Conservation (phyloP, 2,329 filamentous ascomycete genomes). For the Paracoccidioides brasiliensis region DNA sequence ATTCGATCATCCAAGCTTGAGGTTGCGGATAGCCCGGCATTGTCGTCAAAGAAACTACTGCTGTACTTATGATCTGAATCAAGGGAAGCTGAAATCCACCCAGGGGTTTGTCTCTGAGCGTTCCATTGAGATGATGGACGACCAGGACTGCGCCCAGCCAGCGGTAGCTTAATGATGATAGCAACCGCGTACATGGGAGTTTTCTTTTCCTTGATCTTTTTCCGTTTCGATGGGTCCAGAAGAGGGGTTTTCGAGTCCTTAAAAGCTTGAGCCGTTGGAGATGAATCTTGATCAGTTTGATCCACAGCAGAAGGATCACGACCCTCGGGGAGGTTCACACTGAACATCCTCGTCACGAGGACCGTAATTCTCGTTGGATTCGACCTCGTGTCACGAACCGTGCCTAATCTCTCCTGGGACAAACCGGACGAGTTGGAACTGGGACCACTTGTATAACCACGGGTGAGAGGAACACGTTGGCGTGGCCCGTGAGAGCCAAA, state of each 20-base stretch:
- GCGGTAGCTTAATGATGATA: conserved; percentile 42
- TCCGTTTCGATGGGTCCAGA: conserved; percentile 27
- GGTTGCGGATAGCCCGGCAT: conserved; percentile 33
- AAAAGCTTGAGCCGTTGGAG: conserved; percentile 22
- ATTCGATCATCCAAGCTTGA: conserved; percentile 41
- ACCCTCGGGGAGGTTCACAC: conserved; percentile 40
- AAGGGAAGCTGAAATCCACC: conserved; percentile 26
- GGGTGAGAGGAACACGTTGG: conserved; percentile 23
- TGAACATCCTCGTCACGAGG: conserved; percentile 46
- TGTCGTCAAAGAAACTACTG: conserved; percentile 26
- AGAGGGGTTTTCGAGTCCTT: conserved; percentile 27
- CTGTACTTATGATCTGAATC: conserved; percentile 31
- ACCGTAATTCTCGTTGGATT: conserved; percentile 37
- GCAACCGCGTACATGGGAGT: conserved; percentile 48
- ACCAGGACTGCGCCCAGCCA: conserved; percentile 21
- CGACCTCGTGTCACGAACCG: conserved; percentile 9
- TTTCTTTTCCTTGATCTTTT: conserved; percentile 39
- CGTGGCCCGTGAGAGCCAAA: conserved; percentile 9
- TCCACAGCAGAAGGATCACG: conserved; percentile 25
- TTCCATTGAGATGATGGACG: conserved; percentile 26
- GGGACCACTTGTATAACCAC: conserved; percentile 27
- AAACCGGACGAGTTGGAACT: conserved; percentile 11
- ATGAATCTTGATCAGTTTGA: conserved; percentile 19
- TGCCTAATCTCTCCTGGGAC: conserved; percentile 17
- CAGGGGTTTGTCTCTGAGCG: conserved; percentile 20